Conservation (phyloP, 257 asterid genomes). For the Rauvolfia tetraphylla region DNA sequence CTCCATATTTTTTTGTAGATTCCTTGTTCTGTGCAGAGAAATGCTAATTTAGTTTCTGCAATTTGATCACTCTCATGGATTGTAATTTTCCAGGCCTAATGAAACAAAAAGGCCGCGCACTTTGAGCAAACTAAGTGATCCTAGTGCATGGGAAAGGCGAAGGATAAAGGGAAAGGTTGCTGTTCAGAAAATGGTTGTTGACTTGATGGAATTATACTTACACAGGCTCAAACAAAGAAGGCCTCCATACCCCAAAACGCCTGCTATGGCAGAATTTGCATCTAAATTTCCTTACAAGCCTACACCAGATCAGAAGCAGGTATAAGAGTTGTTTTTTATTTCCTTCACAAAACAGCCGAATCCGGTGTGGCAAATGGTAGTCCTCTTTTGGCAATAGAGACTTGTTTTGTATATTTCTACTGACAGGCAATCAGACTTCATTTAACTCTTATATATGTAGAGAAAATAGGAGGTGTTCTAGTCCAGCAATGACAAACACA, state of each 20-base stretch:
- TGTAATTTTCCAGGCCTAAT: constrained; percentile 55
- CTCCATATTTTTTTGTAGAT: not conserved
- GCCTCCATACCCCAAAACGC: constrained; percentile 69
- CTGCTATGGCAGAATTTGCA: constrained; percentile 62
- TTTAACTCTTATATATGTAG: not conserved
- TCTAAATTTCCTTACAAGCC: constrained; percentile 80
- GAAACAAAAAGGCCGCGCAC: constrained; percentile 75
- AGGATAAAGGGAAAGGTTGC: constrained; percentile 97
- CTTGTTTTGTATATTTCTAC: constrained; percentile 9
- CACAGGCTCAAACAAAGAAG: constrained; percentile 91
- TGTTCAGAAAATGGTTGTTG: constrained; percentile 95
- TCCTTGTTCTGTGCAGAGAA: not conserved
- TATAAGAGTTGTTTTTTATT: constrained; percentile 17
- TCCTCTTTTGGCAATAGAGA: not conserved
- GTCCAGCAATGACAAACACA: not conserved
- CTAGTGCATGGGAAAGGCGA: constrained; percentile 91
- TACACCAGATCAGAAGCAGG: constrained; percentile 92
- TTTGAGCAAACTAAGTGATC: constrained; percentile 81
- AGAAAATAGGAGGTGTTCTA: not conserved
- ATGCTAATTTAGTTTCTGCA: constrained; percentile 1
- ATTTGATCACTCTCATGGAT: constrained; percentile 8
- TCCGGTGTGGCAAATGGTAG: constrained; percentile 6
- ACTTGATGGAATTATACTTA: constrained; percentile 91
- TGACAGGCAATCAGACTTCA: not conserved
- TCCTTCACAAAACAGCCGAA: constrained; percentile 10